A percentile compares a stretch with the other conserved stretches of the same genome.
These are phyloP conservation scores for Epithemia pelagica DNA, from an alignment of 108 stramenopile genomes.

Conservation along the genomic window DNA sequence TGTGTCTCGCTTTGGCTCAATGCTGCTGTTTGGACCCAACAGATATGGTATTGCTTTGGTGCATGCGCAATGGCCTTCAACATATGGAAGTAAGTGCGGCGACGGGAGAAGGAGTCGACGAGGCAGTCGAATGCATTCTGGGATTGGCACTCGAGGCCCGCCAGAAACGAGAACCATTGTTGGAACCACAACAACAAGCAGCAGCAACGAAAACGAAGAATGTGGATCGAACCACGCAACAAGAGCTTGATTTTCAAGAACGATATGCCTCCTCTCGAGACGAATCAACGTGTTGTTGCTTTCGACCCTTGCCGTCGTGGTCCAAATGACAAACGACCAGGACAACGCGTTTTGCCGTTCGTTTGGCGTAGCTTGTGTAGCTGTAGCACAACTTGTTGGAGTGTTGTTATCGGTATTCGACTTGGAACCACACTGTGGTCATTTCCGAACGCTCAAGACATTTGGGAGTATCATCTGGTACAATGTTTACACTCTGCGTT, in stretches of 20 bases:
- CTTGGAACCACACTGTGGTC: too few species aligned
- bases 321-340: too few species aligned
- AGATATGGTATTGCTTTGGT: constrained; percentile 74
- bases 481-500: too few species aligned
- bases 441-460: too few species aligned
- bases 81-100: constrained; percentile 48
- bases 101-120: constrained; percentile 48
- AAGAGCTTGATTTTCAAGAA: constrained; percentile 33
- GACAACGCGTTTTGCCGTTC: too few species aligned
- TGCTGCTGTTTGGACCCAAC: too few species aligned
- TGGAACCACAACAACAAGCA: constrained; percentile 3
- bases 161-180: constrained; percentile 11
- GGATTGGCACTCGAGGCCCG: constrained; percentile 37
- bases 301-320: background rate
- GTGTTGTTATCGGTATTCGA: too few species aligned
- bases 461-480: too few species aligned
- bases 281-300: background rate
- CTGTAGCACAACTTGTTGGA: too few species aligned
- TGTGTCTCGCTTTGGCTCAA: too few species aligned
- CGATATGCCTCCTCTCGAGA: constrained; percentile 16
- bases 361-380: too few species aligned
- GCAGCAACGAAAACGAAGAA: background rate
- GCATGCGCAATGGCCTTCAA: constrained; percentile 61
- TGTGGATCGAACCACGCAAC: constrained; percentile 13
- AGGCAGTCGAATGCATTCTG: constrained; percentile 47